Base-by-base conservation (phyloP, 345 rosid genomes). In the Garcia nutans region DNA sequence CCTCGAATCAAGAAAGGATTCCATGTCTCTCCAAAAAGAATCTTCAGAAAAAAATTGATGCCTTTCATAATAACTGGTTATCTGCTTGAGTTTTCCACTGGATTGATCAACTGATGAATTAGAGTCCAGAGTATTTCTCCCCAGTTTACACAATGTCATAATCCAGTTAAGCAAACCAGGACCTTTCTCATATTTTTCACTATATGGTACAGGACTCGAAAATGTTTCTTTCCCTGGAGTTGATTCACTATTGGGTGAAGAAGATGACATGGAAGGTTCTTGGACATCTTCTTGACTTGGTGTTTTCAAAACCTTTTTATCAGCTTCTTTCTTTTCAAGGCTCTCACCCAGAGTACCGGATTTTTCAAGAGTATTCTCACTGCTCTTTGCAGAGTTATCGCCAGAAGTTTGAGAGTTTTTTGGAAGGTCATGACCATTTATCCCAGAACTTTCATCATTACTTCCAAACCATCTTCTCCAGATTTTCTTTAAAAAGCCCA, bases 1-100 rank as follows among this genome's bases (percentile, higher is more conserved):
- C 78, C 74, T 82, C 49, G 93, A 83, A 76, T 79, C 58, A 61
- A 91, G 71, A 81, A 88, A 93, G 72, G 86, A 82, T 72, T 89
- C 88, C 83, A 91, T 55, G 22, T 86, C 88, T 13, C 73, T 76
- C 98, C 97, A 88, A 73, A 89, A 86, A 10, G 82, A 80, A 77
- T 85, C 83, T 59, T 79, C 68, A 2, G 76, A 77, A 82, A 91
- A 89, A 24, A 78, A 8, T 57, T 81, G 82, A 81, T 76, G 84
- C 72, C 68, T 81, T 73, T 64, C 70, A 52, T 81, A 69, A 71
- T 65, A 20, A 23, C 19, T 66, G 57, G 78, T 70, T 74, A 42
- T 73, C 50, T 79, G 77, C 41, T 82, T 66, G 64, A 54, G 76
- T 68, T 47, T 70, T 76, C 49, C 78, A 59, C 65, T 73, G 17